Base-by-base conservation (phyloP, 371 early-diverging fungal genomes). In the Encephalitozoon hellem region DNA sequence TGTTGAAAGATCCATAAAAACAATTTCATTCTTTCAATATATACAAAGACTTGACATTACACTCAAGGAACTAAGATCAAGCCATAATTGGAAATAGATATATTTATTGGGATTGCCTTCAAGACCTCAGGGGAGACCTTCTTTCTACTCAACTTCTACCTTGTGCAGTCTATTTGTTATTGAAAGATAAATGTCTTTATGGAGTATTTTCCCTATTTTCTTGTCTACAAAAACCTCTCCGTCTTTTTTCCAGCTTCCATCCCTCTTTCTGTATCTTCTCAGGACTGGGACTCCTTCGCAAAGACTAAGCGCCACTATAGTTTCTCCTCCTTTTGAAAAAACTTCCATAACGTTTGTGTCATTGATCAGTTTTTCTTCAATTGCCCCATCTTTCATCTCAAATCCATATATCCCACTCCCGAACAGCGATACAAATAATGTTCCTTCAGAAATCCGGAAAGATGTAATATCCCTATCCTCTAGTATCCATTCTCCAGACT, bases 1-100 rank as follows among this genome's bases (percentile, higher is more conserved):
- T 42, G 47, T 45, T 41, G 42, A 43, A 2, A 72, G 25, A 72
- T 59, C 59, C 72, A 72, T 72, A 32, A 30, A 59, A 38, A 38
- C 59, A 34, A 30, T 59, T 38, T 34, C 59, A 34, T 34, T 32
- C 34, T 15, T 21, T 34, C 59, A 59, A 59, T 34, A 59, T 59
- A 59, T 59, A 30, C 59, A 59, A 30, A 38, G 4, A 8, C 43
- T 47, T 47, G 49, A 47, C 49, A 21, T 47, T 21, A 15, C 11
- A 47, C 49, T 47, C 49, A 47, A 47, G 11, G 15, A 15, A 15
- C 43, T 15, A 42, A 47, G 18, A 18, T 18, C 21, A 21, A 47
- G 8, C 12, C 21, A 21, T 47, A 47, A 47, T 47, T 47, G 49
- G 49, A 18, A 47, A 47, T 47, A 15, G 49, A 8, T 21, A 21